Conservation (phyloP, 306 rosid species). For the Senna tora region DNA sequence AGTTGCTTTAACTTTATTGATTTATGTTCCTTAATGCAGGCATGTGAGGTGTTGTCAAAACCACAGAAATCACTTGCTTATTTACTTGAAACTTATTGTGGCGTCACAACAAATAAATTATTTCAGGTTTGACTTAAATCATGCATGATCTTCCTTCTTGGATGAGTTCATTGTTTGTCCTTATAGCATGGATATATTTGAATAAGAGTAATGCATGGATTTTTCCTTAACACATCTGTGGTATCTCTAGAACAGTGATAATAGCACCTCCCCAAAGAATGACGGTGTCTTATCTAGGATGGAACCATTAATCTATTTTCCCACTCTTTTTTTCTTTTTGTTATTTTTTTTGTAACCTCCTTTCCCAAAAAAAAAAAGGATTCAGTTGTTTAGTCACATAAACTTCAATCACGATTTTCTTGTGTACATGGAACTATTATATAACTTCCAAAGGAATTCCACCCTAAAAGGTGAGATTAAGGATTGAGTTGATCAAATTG, state of each 20-base stretch:
- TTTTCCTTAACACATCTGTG: constrained; percentile 19
- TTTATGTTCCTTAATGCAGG: constrained; percentile 58
- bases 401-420: no score
- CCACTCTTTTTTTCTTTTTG: no score
- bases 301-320: constrained; percentile 3
- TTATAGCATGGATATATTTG: constrained; percentile 24
- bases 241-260: not conserved
- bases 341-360: no score
- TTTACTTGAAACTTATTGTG: constrained; percentile 87
- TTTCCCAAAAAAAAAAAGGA: no score
- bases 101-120: constrained; percentile 80
- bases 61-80: constrained; percentile 93
- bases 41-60: constrained; percentile 87
- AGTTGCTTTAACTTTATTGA: constrained; percentile 13
- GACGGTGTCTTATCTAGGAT: constrained; percentile 29
- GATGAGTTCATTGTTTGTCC: constrained; percentile 31
- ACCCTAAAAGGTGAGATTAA: constrained; percentile 4
- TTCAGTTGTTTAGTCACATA: constrained; percentile 29
- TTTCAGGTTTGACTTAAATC: constrained; percentile 69
- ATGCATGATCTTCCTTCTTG: constrained; percentile 15
- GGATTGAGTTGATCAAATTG: constrained; percentile 18
- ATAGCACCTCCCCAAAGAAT: constrained; percentile 17
- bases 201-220: constrained; percentile 14
- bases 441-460: constrained; percentile 21
- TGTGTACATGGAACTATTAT: no score